phyloP scores from a whole-genome alignment of 2,329 filamentous ascomycete genomes.

The Colletotrichum karsti region DNA sequence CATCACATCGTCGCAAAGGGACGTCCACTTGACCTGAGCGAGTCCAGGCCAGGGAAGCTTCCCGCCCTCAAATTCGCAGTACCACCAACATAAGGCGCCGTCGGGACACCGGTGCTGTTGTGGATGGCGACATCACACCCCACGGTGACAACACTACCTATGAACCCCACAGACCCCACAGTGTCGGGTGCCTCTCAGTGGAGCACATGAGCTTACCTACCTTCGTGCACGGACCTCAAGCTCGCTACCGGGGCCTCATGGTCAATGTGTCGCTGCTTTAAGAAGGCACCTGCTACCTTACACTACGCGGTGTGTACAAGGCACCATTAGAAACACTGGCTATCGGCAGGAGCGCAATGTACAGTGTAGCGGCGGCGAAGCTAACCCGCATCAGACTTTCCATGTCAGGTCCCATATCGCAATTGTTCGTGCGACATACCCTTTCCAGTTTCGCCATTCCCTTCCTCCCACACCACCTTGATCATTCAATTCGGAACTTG shows the following conservation, averaged over 20 bases:
- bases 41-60: background rate
- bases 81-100: too few relatives aligned
- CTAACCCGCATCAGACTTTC: background rate
- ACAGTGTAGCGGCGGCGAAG: background rate
- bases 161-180: background rate
- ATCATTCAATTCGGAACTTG: background rate
- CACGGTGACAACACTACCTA: constrained; percentile 16
- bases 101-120: background rate
- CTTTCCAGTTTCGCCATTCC: background rate
- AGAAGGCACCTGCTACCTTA: background rate
- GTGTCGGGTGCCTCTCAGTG: background rate
- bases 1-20: too few relatives aligned
- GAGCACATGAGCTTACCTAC: background rate
- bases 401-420: constrained; percentile 2
- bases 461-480: background rate
- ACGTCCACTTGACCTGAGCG: too few relatives aligned
- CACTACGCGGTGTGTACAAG: background rate
- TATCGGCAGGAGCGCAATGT: too few relatives aligned
- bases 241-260: constrained; percentile 9
- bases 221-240: constrained; percentile 3
- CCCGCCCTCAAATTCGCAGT: background rate
- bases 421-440: background rate
- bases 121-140: constrained; percentile 19
- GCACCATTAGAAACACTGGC: too few relatives aligned
- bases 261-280: constrained; percentile 7